Percentiles rank a stretch among this genome's conserved stretches.
These are phyloP conservation scores for Lactuca sativa DNA, from an alignment of 129 eudicot genomes.

Conservation along the genomic window DNA sequence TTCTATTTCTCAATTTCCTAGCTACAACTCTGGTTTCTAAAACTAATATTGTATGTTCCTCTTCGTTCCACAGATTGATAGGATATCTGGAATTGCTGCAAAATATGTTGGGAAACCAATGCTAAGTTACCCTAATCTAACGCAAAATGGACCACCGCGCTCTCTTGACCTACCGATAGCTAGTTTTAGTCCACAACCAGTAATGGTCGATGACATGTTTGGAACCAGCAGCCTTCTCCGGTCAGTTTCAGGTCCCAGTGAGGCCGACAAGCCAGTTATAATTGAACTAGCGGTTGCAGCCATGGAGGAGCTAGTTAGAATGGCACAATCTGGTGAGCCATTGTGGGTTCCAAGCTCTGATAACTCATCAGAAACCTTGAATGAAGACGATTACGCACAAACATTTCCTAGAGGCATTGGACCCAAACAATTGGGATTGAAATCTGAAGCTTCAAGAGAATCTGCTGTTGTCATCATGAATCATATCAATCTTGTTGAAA, in stretches of 20 bases:
- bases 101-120: constrained; percentile 72
- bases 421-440: constrained; percentile 30
- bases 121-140: constrained; percentile 36
- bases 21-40: not conserved
- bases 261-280: constrained; percentile 52
- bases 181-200: constrained; percentile 41
- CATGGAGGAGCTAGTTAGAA: constrained; percentile 58
- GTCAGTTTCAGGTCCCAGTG: constrained; percentile 41
- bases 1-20: not conserved
- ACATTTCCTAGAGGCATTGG: constrained; percentile 53
- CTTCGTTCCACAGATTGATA: constrained; percentile 51
- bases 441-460: constrained; percentile 56
- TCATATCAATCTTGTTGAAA: constrained; percentile 53
- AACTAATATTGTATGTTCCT: not conserved
- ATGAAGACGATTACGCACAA: constrained; percentile 47
- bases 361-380: constrained; percentile 33
- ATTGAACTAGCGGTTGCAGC: constrained; percentile 64
- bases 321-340: constrained; percentile 52
- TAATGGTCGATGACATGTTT: constrained; percentile 38
- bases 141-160: constrained; percentile 32
- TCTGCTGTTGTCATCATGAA: constrained; percentile 59
- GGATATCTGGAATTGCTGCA: constrained; percentile 76
- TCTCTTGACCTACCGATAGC: constrained; percentile 38
- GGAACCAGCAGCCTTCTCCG: constrained; percentile 46
- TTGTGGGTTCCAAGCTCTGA: constrained; percentile 51